Evolutionary conservation across 2,329 filamentous ascomycete genomes (phyloP).

Genomic region (Paecilomyces niveus): DNA sequence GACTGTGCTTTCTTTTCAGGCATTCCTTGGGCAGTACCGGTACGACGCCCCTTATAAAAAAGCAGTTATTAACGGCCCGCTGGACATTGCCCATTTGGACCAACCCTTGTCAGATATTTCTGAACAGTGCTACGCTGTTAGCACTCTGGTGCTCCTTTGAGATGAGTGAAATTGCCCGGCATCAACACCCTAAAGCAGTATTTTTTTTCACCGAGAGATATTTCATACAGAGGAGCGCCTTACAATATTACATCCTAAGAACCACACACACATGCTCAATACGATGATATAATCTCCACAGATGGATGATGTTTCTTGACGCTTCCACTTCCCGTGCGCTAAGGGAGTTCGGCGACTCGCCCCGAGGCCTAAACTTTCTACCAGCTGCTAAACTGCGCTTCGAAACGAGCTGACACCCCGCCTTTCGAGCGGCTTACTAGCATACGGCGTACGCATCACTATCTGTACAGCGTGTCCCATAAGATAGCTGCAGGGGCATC

Average conservation of each 20-base stretch:
- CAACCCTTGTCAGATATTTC: not conserved
- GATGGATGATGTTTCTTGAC: not conserved
- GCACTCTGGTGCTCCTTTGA: not conserved
- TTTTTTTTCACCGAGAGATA: too few species aligned
- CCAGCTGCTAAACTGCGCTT: not conserved
- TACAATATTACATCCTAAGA: not conserved
- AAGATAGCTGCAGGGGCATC: not conserved
- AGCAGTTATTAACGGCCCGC: not conserved
- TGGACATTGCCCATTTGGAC: not conserved
- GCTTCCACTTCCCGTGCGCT: not conserved
- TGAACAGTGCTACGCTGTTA: not conserved
- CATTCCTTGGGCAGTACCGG: not conserved
- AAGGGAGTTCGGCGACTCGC: not conserved
- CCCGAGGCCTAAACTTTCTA: not conserved
- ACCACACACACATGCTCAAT: not conserved
- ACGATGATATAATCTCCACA: not conserved
- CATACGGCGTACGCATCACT: not conserved
- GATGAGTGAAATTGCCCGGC: not conserved
- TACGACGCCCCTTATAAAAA: not conserved
- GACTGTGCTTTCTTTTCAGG: not conserved
- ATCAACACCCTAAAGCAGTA: not conserved
- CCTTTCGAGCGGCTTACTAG: not conserved
- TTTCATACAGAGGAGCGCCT: not conserved
- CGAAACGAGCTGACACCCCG: not conserved
- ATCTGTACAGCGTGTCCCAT: not conserved